Percentiles rank a stretch among this genome's conserved stretches.
Conservation (phyloP, 768 basidiomycete species). For the Inosperma sp. region DNA sequence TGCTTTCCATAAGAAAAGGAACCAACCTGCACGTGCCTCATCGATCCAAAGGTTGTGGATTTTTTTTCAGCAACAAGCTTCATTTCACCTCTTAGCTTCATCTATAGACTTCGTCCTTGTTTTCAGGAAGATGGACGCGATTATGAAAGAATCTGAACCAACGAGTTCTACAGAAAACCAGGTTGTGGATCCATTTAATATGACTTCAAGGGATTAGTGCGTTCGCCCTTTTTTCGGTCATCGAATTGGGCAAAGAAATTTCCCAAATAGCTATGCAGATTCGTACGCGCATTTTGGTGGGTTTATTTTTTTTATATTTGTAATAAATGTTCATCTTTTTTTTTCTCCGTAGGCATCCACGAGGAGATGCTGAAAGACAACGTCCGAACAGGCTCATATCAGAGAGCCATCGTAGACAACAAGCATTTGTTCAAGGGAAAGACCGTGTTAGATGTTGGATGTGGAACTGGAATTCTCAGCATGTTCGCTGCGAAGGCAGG, state of each 20-base stretch:
- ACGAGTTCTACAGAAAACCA: neutral
- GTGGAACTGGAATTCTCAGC: constrained; percentile 95
- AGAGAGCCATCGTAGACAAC: constrained; percentile 91
- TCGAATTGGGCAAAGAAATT: constrained; percentile 18
- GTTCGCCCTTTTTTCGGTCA: constrained; percentile 33
- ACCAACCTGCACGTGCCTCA: no score
- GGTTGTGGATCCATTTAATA: constrained; percentile 25
- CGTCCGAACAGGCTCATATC: constrained; percentile 94
- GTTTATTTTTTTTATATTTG: constrained; percentile 17
- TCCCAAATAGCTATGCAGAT: constrained; percentile 75
- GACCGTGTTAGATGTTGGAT: constrained; percentile 96
- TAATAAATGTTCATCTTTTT: constrained; percentile 5
- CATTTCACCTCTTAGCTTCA: neutral
- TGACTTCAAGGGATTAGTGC: constrained; percentile 90
- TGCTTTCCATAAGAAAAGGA: no score
- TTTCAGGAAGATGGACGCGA: constrained; percentile 4
- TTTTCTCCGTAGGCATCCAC: constrained; percentile 72
- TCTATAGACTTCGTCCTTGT: neutral
- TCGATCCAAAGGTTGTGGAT: no score
- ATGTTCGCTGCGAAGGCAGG: constrained; percentile 99
- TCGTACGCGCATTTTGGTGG: constrained; percentile 93
- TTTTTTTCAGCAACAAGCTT: neutral
- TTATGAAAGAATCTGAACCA: neutral
- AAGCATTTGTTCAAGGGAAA: constrained; percentile 94
- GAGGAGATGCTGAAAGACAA: constrained; percentile 99